Percentiles rank a stretch among this genome's conserved stretches.
phyloP scores from a whole-genome alignment of 1,284 basidiomycete genomes.

The Puccinia coronata region DNA sequence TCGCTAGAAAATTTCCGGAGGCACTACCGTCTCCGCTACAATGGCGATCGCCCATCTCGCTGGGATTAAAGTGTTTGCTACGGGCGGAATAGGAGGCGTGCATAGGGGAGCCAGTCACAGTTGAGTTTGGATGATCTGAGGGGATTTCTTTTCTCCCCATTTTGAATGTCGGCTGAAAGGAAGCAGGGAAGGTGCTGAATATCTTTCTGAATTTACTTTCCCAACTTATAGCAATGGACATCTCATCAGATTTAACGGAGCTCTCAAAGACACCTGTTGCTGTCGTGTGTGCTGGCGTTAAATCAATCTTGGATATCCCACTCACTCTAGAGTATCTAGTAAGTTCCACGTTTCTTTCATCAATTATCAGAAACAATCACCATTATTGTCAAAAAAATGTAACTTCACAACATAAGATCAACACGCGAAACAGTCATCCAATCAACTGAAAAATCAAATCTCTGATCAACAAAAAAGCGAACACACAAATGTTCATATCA shows the following conservation, averaged over 20 bases:
- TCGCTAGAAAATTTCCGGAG: constrained; percentile 42
- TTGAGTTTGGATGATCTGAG: no score
- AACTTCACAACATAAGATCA: no score
- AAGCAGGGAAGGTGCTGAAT: no score
- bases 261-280: constrained; percentile 76
- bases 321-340: constrained; percentile 83
- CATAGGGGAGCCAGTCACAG: constrained; percentile 87
- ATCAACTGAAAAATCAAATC: no score
- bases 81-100: constrained; percentile 72
- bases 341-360: neutral
- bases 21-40: constrained; percentile 58
- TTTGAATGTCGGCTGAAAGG: no score
- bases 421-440: no score
- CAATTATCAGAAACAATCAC: no score
- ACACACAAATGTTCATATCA: no score
- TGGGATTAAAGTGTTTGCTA: constrained; percentile 58
- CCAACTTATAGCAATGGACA: constrained; percentile 74
- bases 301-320: constrained; percentile 92
- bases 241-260: constrained; percentile 86
- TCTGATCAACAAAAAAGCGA: no score
- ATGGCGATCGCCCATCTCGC: constrained; percentile 57
- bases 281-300: constrained; percentile 89
- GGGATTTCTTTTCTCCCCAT: no score
- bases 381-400: no score
- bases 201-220: neutral